phyloP scores from a whole-genome alignment of 1,284 basidiomycete genomes.

The Neolentinus lepideus region DNA sequence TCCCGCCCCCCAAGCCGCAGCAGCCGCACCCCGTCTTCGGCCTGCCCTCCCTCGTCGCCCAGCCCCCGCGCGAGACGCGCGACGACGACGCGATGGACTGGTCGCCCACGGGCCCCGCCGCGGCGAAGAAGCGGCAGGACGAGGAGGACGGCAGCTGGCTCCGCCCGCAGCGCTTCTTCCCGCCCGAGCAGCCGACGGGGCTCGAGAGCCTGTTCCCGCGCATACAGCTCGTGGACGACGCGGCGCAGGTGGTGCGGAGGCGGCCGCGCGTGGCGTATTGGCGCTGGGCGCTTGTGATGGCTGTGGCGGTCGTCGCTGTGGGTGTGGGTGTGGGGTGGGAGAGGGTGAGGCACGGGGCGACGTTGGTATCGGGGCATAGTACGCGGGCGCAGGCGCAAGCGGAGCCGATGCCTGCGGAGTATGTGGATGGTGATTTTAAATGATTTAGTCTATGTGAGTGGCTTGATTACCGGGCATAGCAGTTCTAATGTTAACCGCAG shows the following conservation, averaged over 20 bases:
- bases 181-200: conserved; percentile 71
- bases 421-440: too few relatives aligned
- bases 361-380: too few relatives aligned
- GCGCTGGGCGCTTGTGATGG: not conserved
- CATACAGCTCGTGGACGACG: conserved; percentile 44
- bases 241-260: not conserved
- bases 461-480: too few relatives aligned
- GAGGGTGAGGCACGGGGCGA: too few relatives aligned
- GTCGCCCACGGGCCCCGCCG: conserved; percentile 43
- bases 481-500: too few relatives aligned
- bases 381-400: too few relatives aligned
- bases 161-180: conserved; percentile 66
- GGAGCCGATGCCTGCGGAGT: too few relatives aligned
- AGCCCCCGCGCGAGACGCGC: conserved; percentile 5
- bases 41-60: conserved; percentile 38
- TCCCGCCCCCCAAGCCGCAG: conserved; percentile 17
- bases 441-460: too few relatives aligned
- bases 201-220: conserved; percentile 66
- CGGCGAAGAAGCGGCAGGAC: conserved; percentile 13
- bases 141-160: conserved; percentile 41
- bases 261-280: not conserved
- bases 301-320: not conserved
- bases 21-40: conserved; percentile 54
- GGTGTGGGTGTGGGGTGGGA: not conserved
- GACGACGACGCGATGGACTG: conserved; percentile 52